These are phyloP conservation scores for Phytophthora syringae DNA, from an alignment of 352 stramenopile species.

Conservation along the genomic window DNA sequence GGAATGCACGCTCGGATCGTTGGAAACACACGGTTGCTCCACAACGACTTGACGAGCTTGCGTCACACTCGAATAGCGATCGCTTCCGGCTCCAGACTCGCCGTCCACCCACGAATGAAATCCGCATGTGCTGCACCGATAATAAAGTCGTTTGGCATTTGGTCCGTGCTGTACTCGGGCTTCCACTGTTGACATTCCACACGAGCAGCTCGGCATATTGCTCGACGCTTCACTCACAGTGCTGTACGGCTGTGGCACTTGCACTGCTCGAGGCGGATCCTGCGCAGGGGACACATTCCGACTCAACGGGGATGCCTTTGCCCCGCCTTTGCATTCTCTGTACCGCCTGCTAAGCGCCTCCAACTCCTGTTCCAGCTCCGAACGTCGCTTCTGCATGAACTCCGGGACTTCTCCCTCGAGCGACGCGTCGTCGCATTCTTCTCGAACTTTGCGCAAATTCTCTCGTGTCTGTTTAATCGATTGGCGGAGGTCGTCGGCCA, in stretches of 20 bases:
- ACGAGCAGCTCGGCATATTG: slow-evolving; percentile 56
- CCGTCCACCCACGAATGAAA: slow-evolving; percentile 77
- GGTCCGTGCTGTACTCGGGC: slow-evolving; percentile 68
- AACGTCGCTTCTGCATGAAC: slow-evolving; percentile 51
- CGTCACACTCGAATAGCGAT: slow-evolving; percentile 10
- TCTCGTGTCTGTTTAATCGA: slow-evolving; percentile 72
- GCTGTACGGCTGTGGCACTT: slow-evolving; percentile 13
- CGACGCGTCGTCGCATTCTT: slow-evolving; percentile 86
- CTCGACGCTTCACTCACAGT: slow-evolving; percentile 12
- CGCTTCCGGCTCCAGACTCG: slow-evolving; percentile 15
- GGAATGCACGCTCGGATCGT: slow-evolving; percentile 52
- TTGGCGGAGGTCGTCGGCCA: slow-evolving; percentile 42
- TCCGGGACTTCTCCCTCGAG: slow-evolving; percentile 77
- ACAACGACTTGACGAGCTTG: slow-evolving; percentile 19
- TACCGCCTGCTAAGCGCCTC: slow-evolving; percentile 65
- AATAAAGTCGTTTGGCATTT: slow-evolving; percentile 74
- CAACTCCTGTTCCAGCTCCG: slow-evolving; percentile 64
- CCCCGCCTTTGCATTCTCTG: slow-evolving; percentile 54
- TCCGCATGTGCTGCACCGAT: slow-evolving; percentile 74
- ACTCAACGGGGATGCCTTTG: slow-evolving; percentile 22
- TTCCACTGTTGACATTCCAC: slow-evolving; percentile 63
- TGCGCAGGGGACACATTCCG: slow-evolving; percentile 23
- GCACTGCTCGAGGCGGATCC: slow-evolving; percentile 6
- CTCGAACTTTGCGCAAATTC: slow-evolving; percentile 66
- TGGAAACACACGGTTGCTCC: slow-evolving; percentile 49